These are phyloP conservation scores for Codiaeum variegatum DNA, from an alignment of 441 rosid genomes.

Conservation along the genomic window DNA sequence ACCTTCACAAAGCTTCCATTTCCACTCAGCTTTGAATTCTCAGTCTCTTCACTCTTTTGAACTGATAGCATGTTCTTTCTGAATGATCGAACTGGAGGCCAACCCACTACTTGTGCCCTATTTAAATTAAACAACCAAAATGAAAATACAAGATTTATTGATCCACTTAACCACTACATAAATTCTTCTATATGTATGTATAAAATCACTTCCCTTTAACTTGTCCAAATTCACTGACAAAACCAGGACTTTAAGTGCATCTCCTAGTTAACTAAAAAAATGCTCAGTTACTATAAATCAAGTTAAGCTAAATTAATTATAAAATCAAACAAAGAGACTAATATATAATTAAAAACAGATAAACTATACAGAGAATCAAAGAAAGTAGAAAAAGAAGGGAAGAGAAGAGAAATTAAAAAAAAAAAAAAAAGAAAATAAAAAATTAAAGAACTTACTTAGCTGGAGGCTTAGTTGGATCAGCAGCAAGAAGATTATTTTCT, in stretches of 20 bases:
- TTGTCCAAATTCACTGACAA: too few species aligned
- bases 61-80: conserved; percentile 57
- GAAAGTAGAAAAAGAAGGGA: too few species aligned
- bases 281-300: not conserved
- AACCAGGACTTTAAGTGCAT: not conserved
- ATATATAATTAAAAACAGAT: not conserved
- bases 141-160: too few species aligned
- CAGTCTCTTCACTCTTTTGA: conserved; percentile 30
- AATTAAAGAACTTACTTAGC: conserved; percentile 53
- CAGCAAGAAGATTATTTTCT: conserved; percentile 35
- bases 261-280: too few species aligned
- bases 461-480: conserved; percentile 66
- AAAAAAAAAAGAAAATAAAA: not conserved
- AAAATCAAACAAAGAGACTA: not conserved
- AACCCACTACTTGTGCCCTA: conserved; percentile 89
- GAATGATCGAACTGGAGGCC: conserved; percentile 89
- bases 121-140: too few species aligned
- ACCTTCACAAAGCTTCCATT: conserved; percentile 64
- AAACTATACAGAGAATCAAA: not conserved
- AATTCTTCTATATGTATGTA: too few species aligned
- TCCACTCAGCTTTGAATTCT: conserved; percentile 31
- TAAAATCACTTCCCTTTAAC: too few species aligned
- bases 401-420: too few species aligned
- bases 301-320: not conserved
- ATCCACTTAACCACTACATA: too few species aligned